Evolutionary conservation across 441 rosid species (phyloP).

Genomic region (Erodium trifolium): DNA sequence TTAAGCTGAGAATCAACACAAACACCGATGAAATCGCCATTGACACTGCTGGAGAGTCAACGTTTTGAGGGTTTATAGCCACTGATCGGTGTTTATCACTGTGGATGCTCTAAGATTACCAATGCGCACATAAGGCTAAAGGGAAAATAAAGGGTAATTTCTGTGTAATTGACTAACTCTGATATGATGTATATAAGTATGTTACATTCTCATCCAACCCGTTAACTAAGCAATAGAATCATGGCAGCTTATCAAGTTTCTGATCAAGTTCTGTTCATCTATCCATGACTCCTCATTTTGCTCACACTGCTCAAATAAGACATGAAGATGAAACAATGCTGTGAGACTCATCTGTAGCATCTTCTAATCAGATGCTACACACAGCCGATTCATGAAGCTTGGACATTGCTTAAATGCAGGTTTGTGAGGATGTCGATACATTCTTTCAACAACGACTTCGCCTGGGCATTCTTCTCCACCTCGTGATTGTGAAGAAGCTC

Average conservation of each 20-base stretch:
- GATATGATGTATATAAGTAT: not conserved
- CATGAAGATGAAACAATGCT: not conserved
- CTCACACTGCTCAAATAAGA: not conserved
- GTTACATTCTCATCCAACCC: not conserved
- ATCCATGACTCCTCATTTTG: not conserved
- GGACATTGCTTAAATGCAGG: not conserved
- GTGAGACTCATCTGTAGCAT: not conserved
- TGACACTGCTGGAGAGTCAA: too few relatives aligned
- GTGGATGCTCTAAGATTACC: too few relatives aligned
- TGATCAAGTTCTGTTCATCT: not conserved
- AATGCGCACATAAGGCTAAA: too few relatives aligned
- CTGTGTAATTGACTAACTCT: not conserved
- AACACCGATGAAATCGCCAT: too few relatives aligned
- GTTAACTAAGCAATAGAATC: too few relatives aligned
- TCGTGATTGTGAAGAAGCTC: conserved; percentile 53
- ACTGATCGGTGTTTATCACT: too few relatives aligned
- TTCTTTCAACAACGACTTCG: conserved; percentile 54
- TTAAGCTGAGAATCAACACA: too few relatives aligned
- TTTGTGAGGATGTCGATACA: conserved; percentile 47
- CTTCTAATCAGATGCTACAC: not conserved
- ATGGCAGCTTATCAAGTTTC: too few relatives aligned
- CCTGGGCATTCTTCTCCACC: conserved; percentile 69
- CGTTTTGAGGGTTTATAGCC: too few relatives aligned
- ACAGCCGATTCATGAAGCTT: too few relatives aligned
- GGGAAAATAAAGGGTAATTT: too few relatives aligned